These are phyloP conservation scores for Daldinia loculata DNA, from an alignment of 495 filamentous ascomycete genomes.

Conservation along the genomic window DNA sequence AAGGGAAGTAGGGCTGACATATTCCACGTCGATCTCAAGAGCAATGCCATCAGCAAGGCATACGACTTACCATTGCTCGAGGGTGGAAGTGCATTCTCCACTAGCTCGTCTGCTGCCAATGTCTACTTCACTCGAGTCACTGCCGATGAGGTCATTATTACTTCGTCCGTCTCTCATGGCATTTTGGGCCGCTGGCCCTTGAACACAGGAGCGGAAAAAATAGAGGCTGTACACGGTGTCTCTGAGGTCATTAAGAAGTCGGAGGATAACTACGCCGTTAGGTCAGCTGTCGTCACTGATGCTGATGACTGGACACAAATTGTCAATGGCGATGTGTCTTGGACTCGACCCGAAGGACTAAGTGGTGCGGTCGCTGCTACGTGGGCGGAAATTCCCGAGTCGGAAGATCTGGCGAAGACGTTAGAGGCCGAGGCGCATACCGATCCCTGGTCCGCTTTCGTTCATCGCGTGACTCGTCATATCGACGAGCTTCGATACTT, in stretches of 20 bases:
- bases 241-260: conserved; percentile 80
- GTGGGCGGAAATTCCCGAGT: conserved; percentile 77
- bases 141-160: conserved; percentile 71
- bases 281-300: conserved; percentile 74
- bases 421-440: conserved; percentile 87
- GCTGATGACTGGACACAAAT: conserved; percentile 84
- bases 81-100: conserved; percentile 78
- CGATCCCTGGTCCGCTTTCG: conserved; percentile 79
- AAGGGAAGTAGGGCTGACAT: conserved; percentile 82
- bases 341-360: conserved; percentile 84
- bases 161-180: conserved; percentile 79
- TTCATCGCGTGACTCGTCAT: conserved; percentile 87
- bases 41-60: conserved; percentile 70
- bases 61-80: conserved; percentile 76
- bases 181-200: conserved; percentile 77
- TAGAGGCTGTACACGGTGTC: conserved; percentile 68
- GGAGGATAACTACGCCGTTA: conserved; percentile 73
- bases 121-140: conserved; percentile 88
- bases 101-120: conserved; percentile 77
- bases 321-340: conserved; percentile 79
- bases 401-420: conserved; percentile 77
- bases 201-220: conserved; percentile 49
- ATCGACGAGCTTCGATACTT: conserved; percentile 78
- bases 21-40: conserved; percentile 79
- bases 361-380: conserved; percentile 76